Conservation (phyloP, 2,329 filamentous ascomycete genomes). For the Diaporthe longicolla region DNA sequence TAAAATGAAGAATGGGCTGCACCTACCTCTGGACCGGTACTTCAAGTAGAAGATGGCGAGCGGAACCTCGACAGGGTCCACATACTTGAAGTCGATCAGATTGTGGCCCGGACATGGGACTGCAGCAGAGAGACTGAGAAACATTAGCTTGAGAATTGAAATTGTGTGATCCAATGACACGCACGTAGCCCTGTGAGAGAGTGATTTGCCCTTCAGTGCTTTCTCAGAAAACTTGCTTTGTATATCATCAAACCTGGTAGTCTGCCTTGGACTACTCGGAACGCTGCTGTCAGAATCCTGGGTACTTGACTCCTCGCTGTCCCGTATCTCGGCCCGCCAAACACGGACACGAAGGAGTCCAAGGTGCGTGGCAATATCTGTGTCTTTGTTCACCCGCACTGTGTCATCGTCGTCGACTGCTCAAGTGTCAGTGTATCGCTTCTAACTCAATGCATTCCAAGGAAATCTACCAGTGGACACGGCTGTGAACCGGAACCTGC, state of each 20-base stretch:
- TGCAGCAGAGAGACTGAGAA: not conserved
- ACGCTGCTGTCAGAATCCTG: too few species aligned
- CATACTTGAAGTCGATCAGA: not conserved
- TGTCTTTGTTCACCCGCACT: not conserved
- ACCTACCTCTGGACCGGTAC: constrained; percentile 51
- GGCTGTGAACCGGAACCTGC: constrained; percentile 4
- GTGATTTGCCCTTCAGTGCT: constrained; percentile 51
- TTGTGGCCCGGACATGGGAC: not conserved
- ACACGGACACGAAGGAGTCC: constrained; percentile 24
- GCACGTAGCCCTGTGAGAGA: constrained; percentile 53
- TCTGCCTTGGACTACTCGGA: not conserved
- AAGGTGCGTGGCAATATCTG: not conserved
- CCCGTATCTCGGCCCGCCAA: not conserved
- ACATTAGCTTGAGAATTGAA: not conserved
- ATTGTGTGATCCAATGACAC: not conserved
- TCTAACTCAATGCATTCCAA: too few species aligned
- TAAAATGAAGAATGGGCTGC: fast-evolving
- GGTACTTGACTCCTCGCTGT: too few species aligned
- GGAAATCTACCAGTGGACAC: not conserved
- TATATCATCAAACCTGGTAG: not conserved
- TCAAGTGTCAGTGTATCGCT: too few species aligned
- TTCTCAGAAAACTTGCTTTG: constrained; percentile 48
- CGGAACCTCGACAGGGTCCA: constrained; percentile 43
- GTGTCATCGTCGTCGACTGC: constrained; percentile 27
- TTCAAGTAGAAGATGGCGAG: constrained; percentile 51